These are phyloP conservation scores for Calonectria hawksworthii DNA, from an alignment of 2,329 filamentous ascomycete genomes.

Conservation along the genomic window DNA sequence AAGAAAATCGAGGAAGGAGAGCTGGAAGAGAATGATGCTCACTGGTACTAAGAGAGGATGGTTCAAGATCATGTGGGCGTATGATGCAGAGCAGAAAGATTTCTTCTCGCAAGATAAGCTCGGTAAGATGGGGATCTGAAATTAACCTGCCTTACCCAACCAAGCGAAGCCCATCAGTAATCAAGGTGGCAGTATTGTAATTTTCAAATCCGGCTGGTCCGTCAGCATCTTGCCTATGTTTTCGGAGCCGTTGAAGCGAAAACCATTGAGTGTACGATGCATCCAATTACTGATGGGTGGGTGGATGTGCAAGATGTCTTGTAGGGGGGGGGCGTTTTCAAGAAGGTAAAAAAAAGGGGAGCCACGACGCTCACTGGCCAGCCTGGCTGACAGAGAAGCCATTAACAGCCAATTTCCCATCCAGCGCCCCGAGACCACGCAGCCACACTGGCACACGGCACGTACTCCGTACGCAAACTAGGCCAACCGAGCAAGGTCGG, in stretches of 20 bases:
- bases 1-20: background rate
- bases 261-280: background rate
- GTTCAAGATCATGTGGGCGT: background rate
- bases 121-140: background rate
- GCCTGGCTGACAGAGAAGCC: slow-evolving; percentile 44
- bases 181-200: background rate
- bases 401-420: slow-evolving; percentile 47
- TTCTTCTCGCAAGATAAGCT: background rate
- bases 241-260: slow-evolving; percentile 3
- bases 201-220: background rate
- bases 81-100: background rate
- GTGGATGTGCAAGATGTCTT: background rate
- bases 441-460: slow-evolving; percentile 8
- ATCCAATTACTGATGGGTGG: background rate
- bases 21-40: background rate
- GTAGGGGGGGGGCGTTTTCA: background rate
- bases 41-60: background rate
- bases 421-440: background rate
- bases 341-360: slow-evolving; percentile 37
- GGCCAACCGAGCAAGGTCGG: slow-evolving; percentile 33
- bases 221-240: background rate
- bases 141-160: background rate
- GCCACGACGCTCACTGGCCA: slow-evolving; percentile 40
- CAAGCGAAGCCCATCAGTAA: background rate
- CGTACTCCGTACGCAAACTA: background rate